Evolutionary conservation across 1,139 yeast species (phyloP).

Genomic region (Yamadazyma oceani): DNA sequence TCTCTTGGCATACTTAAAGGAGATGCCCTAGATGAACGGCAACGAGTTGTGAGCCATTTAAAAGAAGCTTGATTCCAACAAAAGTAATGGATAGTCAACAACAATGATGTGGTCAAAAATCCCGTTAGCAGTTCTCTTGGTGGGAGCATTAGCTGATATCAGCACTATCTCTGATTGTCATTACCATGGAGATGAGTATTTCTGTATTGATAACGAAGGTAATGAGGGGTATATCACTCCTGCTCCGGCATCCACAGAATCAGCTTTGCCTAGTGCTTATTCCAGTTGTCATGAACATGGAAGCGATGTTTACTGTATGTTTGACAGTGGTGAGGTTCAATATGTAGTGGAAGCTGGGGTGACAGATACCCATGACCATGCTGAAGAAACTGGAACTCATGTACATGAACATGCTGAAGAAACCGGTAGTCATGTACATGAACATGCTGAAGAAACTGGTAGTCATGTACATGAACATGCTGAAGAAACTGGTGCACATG

Average conservation of each 20-base stretch:
- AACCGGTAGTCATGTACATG: background rate
- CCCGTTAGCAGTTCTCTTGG: background rate
- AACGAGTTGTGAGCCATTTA: too few species aligned
- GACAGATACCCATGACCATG: slow-evolving; percentile 1
- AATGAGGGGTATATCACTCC: slow-evolving; percentile 31
- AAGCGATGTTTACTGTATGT: slow-evolving; percentile 23
- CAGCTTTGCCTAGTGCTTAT: slow-evolving; percentile 3
- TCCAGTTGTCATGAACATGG: slow-evolving; percentile 29
- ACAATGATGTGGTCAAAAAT: too few species aligned
- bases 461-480: background rate
- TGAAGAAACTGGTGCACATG: slow-evolving; percentile 1
- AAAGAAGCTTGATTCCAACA: too few species aligned
- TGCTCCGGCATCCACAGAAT: slow-evolving; percentile 24
- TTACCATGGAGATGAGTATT: slow-evolving; percentile 25
- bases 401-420: slow-evolving; percentile 1
- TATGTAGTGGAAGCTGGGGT: slow-evolving; percentile 17
- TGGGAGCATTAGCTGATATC: background rate
- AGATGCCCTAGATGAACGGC: too few species aligned
- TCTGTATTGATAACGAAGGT: slow-evolving; percentile 28
- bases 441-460: background rate
- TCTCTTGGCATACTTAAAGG: too few species aligned
- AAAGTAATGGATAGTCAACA: too few species aligned
- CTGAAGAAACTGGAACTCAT: background rate
- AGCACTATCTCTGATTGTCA: slow-evolving; percentile 23
- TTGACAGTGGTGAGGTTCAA: slow-evolving; percentile 22